These are phyloP conservation scores for Zygoascus bituminiphila DNA, from an alignment of 805 yeast genomes.

Conservation along the genomic window DNA sequence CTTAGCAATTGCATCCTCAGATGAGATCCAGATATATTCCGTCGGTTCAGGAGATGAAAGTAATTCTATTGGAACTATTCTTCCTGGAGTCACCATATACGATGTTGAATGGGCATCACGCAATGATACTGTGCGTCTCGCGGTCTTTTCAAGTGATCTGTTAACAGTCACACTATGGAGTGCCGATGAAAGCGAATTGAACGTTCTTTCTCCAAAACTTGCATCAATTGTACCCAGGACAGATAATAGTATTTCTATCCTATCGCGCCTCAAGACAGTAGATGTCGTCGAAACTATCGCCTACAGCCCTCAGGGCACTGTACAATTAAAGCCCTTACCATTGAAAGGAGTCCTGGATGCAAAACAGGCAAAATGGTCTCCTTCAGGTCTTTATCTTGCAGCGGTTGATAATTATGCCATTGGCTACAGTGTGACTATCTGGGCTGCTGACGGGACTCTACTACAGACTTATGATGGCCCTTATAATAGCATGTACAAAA, in stretches of 20 bases:
- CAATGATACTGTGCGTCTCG: conserved; percentile 13
- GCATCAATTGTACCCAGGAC: not conserved
- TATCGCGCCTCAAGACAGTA: conserved; percentile 9
- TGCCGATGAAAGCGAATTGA: conserved; percentile 16
- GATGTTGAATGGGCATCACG: conserved; percentile 16
- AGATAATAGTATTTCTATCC: conserved; percentile 4
- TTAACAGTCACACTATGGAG: conserved; percentile 14
- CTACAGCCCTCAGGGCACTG: not conserved
- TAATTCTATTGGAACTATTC: conserved; percentile 6
- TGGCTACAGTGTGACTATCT: conserved; percentile 15
- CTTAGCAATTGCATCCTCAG: conserved; percentile 13
- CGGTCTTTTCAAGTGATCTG: conserved; percentile 6
- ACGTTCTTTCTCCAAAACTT: conserved; percentile 10
- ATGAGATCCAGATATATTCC: conserved; percentile 12
- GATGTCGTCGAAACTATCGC: conserved; percentile 11
- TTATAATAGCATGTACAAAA: not conserved
- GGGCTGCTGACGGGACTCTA: conserved; percentile 14
- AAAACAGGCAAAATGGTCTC: conserved; percentile 16
- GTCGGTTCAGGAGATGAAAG: conserved; percentile 6
- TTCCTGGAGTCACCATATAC: conserved; percentile 8
- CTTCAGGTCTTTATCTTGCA: conserved; percentile 14
- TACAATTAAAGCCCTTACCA: not conserved
- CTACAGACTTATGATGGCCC: conserved; percentile 10
- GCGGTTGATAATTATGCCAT: conserved; percentile 13
- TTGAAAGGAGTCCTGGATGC: conserved; percentile 13